phyloP scores from a whole-genome alignment of 2,329 filamentous ascomycete genomes.

The Thielaviopsis musarum region DNA sequence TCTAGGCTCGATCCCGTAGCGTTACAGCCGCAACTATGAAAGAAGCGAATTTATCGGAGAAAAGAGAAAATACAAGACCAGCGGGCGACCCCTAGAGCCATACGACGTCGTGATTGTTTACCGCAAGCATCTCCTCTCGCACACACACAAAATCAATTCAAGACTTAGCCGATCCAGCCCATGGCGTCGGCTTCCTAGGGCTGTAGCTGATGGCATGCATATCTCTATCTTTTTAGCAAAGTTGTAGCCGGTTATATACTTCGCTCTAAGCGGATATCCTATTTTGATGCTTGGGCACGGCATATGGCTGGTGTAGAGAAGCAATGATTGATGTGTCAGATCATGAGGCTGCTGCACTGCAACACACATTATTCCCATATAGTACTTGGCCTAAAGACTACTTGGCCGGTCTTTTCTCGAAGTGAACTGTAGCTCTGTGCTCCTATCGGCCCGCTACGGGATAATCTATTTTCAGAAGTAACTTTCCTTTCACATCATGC shows the following conservation, averaged over 20 bases:
- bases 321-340: neutral
- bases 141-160: neutral
- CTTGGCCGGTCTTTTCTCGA: neutral
- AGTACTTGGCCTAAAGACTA: neutral
- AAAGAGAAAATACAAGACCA: no score
- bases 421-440: neutral
- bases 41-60: no score
- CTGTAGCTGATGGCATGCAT: neutral
- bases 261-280: neutral
- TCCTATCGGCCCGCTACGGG: neutral
- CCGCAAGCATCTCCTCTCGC: no score
- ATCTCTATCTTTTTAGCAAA: neutral
- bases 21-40: no score
- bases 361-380: neutral
- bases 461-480: neutral
- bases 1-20: no score
- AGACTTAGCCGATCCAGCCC: neutral
- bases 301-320: neutral
- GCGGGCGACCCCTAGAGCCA: no score
- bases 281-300: neutral
- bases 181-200: neutral
- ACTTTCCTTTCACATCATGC: neutral
- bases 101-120: no score
- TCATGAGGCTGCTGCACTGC: neutral
- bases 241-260: neutral